Conservation (phyloP, 202 grass and related monocot species). For the Panicum hallii region DNA sequence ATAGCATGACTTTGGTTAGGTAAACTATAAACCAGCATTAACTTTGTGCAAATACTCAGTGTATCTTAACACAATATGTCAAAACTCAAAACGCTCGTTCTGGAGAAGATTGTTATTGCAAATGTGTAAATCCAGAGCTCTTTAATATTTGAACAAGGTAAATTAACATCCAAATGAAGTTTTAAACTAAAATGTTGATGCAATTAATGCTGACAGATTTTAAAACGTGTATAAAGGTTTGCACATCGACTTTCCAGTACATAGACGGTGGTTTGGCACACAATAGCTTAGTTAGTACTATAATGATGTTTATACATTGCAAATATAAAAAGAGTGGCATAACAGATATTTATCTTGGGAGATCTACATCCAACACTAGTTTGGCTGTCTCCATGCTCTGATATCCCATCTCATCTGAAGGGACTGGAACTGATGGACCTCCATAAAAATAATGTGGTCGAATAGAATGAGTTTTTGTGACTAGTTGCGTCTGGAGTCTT, state of each 20-base stretch:
- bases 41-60: background rate
- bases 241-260: background rate
- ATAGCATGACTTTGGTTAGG: background rate
- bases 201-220: background rate
- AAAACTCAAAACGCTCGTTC: background rate
- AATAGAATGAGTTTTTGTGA: background rate
- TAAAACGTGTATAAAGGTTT: background rate
- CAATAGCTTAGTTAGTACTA: too few species aligned
- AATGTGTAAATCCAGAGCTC: too few species aligned
- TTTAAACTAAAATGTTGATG: background rate
- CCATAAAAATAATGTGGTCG: background rate
- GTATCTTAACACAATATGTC: background rate
- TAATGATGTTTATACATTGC: too few species aligned
- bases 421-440: background rate
- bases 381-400: constrained; percentile 36
- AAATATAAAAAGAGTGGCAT: too few species aligned
- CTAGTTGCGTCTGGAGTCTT: constrained; percentile 30
- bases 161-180: background rate
- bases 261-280: background rate
- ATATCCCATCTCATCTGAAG: background rate
- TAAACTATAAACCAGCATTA: background rate
- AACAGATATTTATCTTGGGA: constrained; percentile 17
- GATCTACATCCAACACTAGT: constrained; percentile 36
- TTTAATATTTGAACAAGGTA: background rate
- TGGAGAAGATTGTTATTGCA: background rate